Evolutionary conservation across 2,329 filamentous ascomycete species (phyloP), one percentile per base, ranked within the genome.

Genomic region (Aspergillus hiratsukae): DNA sequence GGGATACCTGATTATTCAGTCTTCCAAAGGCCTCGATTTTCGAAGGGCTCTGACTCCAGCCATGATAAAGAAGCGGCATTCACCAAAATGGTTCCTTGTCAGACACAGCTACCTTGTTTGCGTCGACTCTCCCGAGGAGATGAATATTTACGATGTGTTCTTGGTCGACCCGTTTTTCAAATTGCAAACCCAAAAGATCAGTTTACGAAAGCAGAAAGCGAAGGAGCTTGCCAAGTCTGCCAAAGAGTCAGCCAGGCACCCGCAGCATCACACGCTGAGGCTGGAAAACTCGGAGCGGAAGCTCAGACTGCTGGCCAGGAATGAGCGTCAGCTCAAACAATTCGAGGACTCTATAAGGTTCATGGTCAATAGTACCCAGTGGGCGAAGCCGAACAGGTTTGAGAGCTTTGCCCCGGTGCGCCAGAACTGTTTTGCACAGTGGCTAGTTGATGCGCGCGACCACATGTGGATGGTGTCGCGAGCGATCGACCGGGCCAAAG

Each of bases 391-490:
- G 53, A 94, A 97, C 68, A 85, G 94, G 19, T 97, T 97, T 70
- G 88, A 88, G 65, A 97, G 93, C 72, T 99, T 95, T 75, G 92
- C 94, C 0, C 94, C 94, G 0, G 88, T 97, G 1, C 85, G 94
- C 58, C 86, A 85, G 49, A 88, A 88, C 46, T 91, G 94, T 28
- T 94, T 93, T 75, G 91, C 92, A 2, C 91, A 97, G 69, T 97
- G 93, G 92, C 83, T 99, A 8, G 93, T 99, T 0, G 94, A 99
- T 74, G 94, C 90, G 17, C 86, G 94, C 64, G 94, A 99, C 72
- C 95, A 97, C 78, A 97, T 97, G 93, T 99, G 94, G 94, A 96
- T 97, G 71, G 91, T 97, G 7, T 97, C 93, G 10, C 85, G 93
- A 61, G 94, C 94, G 11, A 95, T 99, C 67, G 94, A 91, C 70